A percentile compares a stretch with the other conserved stretches of the same genome.
phyloP scores from a whole-genome alignment of 257 asterid species.

The Petunia secreta region DNA sequence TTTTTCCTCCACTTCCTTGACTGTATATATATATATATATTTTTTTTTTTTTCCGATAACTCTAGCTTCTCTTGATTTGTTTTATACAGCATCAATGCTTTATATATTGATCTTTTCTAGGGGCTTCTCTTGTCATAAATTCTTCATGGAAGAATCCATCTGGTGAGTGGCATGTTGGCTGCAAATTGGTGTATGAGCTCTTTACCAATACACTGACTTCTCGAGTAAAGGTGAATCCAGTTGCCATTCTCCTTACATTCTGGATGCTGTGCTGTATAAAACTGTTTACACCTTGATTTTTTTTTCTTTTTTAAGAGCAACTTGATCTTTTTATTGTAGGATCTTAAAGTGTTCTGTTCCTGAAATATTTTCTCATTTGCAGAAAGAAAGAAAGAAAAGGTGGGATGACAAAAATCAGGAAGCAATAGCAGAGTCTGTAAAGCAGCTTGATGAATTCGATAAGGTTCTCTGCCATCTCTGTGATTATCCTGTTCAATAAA shows the following conservation, averaged over 20 bases:
- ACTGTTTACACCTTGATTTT: not conserved
- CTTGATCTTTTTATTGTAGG: constrained; percentile 13
- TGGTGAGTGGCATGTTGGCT: constrained; percentile 96
- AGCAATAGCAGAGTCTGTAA: constrained; percentile 86
- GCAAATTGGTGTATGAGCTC: constrained; percentile 84
- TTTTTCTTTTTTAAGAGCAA: not conserved
- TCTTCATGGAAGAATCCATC: constrained; percentile 91
- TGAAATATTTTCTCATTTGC: constrained; percentile 39
- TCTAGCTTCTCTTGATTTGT: not conserved
- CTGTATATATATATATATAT: too few relatives aligned
- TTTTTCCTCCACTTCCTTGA: constrained; percentile 2
- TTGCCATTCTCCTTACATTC: constrained; percentile 12
- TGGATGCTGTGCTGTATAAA: not conserved
- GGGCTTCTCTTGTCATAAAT: constrained; percentile 70
- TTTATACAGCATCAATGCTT: not conserved
- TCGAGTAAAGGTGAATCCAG: constrained; percentile 73
- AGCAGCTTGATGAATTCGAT: constrained; percentile 85
- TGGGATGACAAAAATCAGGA: constrained; percentile 95
- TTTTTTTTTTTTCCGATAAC: too few relatives aligned
- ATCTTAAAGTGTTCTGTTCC: constrained; percentile 20
- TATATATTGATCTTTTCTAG: constrained; percentile 37
- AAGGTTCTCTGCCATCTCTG: constrained; percentile 44
- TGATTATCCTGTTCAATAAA: constrained; percentile 13
- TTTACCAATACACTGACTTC: constrained; percentile 72
- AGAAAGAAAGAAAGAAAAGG: constrained; percentile 84